Base-by-base conservation (phyloP, 352 stramenopile species). In the Phytophthora fragariae region DNA sequence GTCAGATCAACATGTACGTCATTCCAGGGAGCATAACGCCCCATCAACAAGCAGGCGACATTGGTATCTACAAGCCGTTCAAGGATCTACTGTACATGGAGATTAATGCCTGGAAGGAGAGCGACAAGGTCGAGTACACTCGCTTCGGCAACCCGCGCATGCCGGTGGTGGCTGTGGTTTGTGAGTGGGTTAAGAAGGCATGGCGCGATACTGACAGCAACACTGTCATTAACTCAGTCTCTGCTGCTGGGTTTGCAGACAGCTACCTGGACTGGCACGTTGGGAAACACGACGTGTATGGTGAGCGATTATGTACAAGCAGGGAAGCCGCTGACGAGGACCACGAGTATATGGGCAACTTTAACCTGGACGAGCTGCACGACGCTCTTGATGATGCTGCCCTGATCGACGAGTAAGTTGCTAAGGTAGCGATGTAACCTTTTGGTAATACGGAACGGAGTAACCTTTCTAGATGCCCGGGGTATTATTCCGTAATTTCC, bases 31-130 rank as follows among this genome's bases (percentile, higher is more conserved):
- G 57, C 1, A 2, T 68, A 14, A 73, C 65, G 3, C 56, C 65
- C 8, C 68, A 67, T 35, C 31, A 68, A 9, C 65, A 72, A 39
- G 65, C 44, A 2, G 65, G 57, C 5, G 49, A 62, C 29, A 72
- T 65, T 24, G 56, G 56, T 12, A 72, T 72, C 21, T 72, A 67
- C 21, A 72, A 65, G 49, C 37, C 21, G 21, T 72, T 72, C 33
- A 72, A 72, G 49, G 53, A 71, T 10, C 39, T 29, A 37, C 50
- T 57, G 1, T 63, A 46, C 41, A 41, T 55, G 21, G 57, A 46
- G 11, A 64, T 44, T 27, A 53, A 63, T 15, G 41, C 65, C 2
- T 72, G 44, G 29, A 72, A 72, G 61, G 19, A 62, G 31, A 59
- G 19, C 15, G 65, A 73, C 37, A 31, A 56, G 19, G 66, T 69